Percentiles rank a stretch among this genome's conserved stretches.
These are phyloP conservation scores for Aureobasidium sp. DNA, from an alignment of 2,329 filamentous ascomycete genomes.

Conservation along the genomic window DNA sequence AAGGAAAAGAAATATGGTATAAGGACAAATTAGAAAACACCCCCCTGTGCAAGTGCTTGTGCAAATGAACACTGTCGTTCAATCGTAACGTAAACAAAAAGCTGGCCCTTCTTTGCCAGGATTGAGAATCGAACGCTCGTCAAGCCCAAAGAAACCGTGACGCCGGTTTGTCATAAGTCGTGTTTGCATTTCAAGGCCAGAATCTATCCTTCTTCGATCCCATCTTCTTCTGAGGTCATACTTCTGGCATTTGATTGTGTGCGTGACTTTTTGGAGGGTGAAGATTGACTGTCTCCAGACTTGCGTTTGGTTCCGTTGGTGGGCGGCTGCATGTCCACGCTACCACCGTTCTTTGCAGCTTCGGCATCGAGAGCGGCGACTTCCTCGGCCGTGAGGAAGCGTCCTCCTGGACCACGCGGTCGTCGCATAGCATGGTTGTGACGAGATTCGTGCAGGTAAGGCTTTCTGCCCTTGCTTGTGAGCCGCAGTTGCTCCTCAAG, in stretches of 20 bases:
- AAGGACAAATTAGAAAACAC: constrained; percentile 4
- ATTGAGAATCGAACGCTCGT: not conserved
- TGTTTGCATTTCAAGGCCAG: not conserved
- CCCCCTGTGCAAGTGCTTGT: constrained; percentile 12
- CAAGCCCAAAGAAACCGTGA: not conserved
- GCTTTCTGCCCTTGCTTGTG: constrained; percentile 92
- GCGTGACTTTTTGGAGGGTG: constrained; percentile 22
- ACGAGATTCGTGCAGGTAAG: constrained; percentile 92
- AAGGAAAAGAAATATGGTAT: not conserved
- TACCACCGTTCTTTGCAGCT: constrained; percentile 28
- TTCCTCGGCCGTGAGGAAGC: constrained; percentile 94
- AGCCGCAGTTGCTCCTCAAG: constrained; percentile 86
- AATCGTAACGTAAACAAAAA: constrained; percentile 2
- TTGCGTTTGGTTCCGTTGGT: constrained; percentile 43
- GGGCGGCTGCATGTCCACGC: constrained; percentile 23
- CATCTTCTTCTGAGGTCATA: constrained; percentile 25
- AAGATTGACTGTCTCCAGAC: constrained; percentile 26
- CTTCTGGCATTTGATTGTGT: constrained; percentile 19
- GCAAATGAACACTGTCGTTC: not conserved
- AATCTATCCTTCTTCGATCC: constrained; percentile 32
- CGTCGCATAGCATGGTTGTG: constrained; percentile 98
- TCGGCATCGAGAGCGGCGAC: constrained; percentile 64
- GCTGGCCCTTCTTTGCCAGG: not conserved
- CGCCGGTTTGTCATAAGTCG: constrained; percentile 11
- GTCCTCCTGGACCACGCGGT: constrained; percentile 84